Base-by-base conservation (phyloP, 1,284 basidiomycete genomes). In the Kwoniella shivajii region DNA sequence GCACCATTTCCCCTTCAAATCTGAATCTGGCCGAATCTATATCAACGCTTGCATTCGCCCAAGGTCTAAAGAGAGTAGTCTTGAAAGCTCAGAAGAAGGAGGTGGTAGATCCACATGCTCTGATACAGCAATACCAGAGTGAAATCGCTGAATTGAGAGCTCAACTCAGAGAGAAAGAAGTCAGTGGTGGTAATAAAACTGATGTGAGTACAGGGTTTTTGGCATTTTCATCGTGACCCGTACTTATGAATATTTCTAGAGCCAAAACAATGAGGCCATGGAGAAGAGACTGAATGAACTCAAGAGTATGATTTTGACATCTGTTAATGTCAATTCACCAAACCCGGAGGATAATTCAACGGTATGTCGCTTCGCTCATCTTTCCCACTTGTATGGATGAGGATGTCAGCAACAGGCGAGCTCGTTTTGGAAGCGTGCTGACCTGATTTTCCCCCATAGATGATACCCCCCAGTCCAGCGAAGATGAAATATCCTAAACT, bases 51-150 rank as follows among this genome's bases (percentile, higher is more conserved):
- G 83, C 87, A 46, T 98, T 99, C 73, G 95, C 95, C 0, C 71
- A 77, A 39, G 78, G 78, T 6, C 65, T 79, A 52, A 79, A 79
- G 61, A 66, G 71, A 14, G 81, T 82, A 18, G 74, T 88, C 76
- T 80, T 98, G 33, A 85, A 89, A 59, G 95, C 95, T 1, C 85
- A 89, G 78, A 90, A 90, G 83, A 94, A 92, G 75, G 93, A 97
- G 77, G 83, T 97, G 20, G 85, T 93, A 6, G 92, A 95, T 68
- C 92, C 91, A 0, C 91, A 93, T 64, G 92, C 92, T 0, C 82
- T 97, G 27, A 89, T 97, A 59, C 75, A 78, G 78, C 84, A 92
- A 56, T 97, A 97, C 75, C 84, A 89, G 65, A 88, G 88, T 70
- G 91, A 95, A 78, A 94, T 95, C 60, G 89, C 90, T 31, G 89